Conservation (phyloP, 768 basidiomycete genomes). For the Rhodotorula toruloides region DNA sequence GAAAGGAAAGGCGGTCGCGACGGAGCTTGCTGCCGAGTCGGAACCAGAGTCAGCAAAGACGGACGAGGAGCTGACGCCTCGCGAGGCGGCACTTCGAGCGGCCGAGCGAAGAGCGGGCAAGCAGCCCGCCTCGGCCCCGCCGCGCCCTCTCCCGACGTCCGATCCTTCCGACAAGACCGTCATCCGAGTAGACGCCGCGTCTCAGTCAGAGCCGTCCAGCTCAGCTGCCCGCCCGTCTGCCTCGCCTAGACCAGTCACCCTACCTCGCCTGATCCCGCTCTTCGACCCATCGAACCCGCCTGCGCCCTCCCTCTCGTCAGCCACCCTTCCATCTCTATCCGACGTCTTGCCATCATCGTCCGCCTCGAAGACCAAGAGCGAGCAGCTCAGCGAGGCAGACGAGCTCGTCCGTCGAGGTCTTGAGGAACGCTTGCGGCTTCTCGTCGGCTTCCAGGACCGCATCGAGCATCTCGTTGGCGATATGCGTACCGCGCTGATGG, state of each 20-base stretch:
- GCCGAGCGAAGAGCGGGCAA: background rate
- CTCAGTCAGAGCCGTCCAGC: background rate
- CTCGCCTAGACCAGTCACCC: background rate
- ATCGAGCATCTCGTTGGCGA: slow-evolving; percentile 74
- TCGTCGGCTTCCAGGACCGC: slow-evolving; percentile 70
- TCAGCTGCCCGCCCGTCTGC: background rate
- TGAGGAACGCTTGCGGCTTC: slow-evolving; percentile 53
- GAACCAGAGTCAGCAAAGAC: background rate
- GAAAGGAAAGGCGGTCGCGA: slow-evolving; percentile 3
- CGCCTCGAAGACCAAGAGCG: background rate
- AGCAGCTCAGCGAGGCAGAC: slow-evolving; percentile 64
- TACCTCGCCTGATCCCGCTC: slow-evolving; percentile 50
- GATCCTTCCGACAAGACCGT: slow-evolving; percentile 9
- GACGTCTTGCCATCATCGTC: background rate
- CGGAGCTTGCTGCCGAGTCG: too few relatives aligned
- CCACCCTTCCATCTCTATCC: slow-evolving; percentile 4
- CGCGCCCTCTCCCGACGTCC: slow-evolving; percentile 8
- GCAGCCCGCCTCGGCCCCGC: background rate
- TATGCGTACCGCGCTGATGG: slow-evolving; percentile 65
- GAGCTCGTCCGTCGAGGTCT: slow-evolving; percentile 53
- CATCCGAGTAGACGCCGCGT: slow-evolving; percentile 1
- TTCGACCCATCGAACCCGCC: slow-evolving; percentile 45
- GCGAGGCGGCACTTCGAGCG: background rate
- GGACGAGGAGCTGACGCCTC: background rate
- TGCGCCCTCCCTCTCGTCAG: background rate